Evolutionary conservation across 78 protist species (phyloP), one percentile per base, ranked within the genome.

Genomic region (Chrysochromulina tobinii): DNA sequence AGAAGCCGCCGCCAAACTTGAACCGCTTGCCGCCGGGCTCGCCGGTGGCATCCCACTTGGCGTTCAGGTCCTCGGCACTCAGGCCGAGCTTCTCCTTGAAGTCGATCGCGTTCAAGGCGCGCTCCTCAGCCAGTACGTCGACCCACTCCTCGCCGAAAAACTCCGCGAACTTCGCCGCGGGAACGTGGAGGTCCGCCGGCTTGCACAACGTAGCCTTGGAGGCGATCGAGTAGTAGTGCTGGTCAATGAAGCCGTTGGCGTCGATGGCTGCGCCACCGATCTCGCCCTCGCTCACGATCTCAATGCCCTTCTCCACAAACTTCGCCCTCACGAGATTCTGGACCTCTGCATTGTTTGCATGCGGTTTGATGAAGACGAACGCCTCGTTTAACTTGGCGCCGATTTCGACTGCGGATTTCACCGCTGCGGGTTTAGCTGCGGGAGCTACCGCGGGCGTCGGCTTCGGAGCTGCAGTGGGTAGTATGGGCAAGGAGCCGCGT

Each of bases 161-260:
- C 25, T 14, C 23, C 14, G 18, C 90, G 59, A 15, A 1, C 12
- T 27, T 51, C 59, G n/a, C 53, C 61, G 48, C 85, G 11, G 85
- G 85, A 58, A 89, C 81, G 72, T 8, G 1, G 53, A 89, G 72
- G 66, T 69, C 69, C 8, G 48, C 4, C 21, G 92, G 86, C 54
- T n/a, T n/a, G 27, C 18, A 27, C 66, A 25, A 20, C 48, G 38
- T 38, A 38, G 38, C 92, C 81, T 89, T 61, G 75, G 59, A 12
- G 48, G 85, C 85, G 86, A 89, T 89, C 59, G 92, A 85, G 59
- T 27, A 48, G 86, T 89, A 89, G 86, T 89, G 88, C 23, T 14
- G 50, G 75, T 89, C 92, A 69, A 89, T 89, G 69, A 81, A 48
- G 8, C n/a, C n/a, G 50, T 89, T 51, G 51, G 17, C 51, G 55